These are phyloP conservation scores for Cardamine resedifolia DNA, from an alignment of 345 rosid species.

Conservation along the genomic window DNA sequence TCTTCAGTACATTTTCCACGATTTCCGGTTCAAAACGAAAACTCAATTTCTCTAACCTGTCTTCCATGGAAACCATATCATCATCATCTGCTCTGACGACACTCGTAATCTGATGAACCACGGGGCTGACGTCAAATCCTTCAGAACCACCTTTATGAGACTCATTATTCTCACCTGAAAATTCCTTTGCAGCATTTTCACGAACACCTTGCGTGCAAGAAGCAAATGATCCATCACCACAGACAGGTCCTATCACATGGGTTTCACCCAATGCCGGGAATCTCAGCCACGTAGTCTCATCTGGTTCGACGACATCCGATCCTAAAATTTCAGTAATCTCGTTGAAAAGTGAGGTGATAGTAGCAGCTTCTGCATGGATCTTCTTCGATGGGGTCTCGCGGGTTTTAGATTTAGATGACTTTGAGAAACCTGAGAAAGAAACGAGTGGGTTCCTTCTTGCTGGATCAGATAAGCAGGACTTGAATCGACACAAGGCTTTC, in stretches of 20 bases:
- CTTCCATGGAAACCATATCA: constrained; percentile 53
- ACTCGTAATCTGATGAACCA: constrained; percentile 55
- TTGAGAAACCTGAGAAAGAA: constrained; percentile 43
- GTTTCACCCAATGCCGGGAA: neutral
- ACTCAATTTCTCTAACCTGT: constrained; percentile 49
- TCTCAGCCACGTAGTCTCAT: constrained; percentile 35
- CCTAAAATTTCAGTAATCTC: constrained; percentile 65
- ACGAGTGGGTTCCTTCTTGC: constrained; percentile 2
- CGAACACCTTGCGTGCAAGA: constrained; percentile 48
- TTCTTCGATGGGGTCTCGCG: constrained; percentile 38
- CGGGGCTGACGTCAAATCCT: constrained; percentile 47
- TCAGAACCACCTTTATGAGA: constrained; percentile 14
- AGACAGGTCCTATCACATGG: neutral
- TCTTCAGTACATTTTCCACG: constrained; percentile 73
- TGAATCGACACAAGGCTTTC: constrained; percentile 35
- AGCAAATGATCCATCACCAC: neutral
- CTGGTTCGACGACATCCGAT: constrained; percentile 34
- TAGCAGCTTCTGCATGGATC: constrained; percentile 37
- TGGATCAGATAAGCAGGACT: constrained; percentile 4
- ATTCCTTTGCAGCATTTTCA: constrained; percentile 43
- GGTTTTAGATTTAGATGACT: constrained; percentile 40
- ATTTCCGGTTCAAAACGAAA: constrained; percentile 49
- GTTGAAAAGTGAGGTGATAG: constrained; percentile 49
- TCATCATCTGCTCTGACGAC: constrained; percentile 53
- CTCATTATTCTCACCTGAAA: constrained; percentile 12